Conservation (phyloP, 257 asterid species). For the Rehmannia glutinosa region DNA sequence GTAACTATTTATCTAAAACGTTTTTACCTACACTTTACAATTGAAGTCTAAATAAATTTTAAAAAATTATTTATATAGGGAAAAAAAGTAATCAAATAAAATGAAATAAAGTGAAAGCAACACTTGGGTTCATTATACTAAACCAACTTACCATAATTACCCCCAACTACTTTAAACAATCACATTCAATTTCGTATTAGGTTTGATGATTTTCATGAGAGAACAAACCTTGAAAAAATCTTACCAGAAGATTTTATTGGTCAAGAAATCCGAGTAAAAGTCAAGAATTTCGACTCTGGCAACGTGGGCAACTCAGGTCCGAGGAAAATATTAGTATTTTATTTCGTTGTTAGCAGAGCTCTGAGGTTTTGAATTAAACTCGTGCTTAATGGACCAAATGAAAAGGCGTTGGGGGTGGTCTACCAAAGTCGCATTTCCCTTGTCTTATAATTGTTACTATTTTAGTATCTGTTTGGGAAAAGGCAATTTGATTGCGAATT, state of each 20-base stretch:
- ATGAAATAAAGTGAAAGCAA: too few species aligned
- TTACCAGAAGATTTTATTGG: slow-evolving; percentile 33
- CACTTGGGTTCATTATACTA: too few species aligned
- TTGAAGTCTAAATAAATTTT: too few species aligned
- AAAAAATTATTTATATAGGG: too few species aligned
- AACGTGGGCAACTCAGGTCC: slow-evolving; percentile 41
- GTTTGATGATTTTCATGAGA: background rate
- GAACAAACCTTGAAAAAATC: background rate
- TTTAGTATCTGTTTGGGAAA: background rate
- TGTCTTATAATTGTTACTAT: background rate
- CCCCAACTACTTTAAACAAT: background rate
- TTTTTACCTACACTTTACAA: too few species aligned
- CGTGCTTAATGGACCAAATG: slow-evolving; percentile 17
- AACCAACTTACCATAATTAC: background rate
- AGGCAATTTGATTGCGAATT: background rate
- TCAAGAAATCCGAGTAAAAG: slow-evolving; percentile 19
- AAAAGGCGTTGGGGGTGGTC: slow-evolving; percentile 16
- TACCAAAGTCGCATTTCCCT: slow-evolving; percentile 18
- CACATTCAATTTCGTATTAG: background rate
- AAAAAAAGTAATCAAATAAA: too few species aligned
- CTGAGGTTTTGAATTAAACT: slow-evolving; percentile 21
- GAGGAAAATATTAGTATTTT: slow-evolving; percentile 16
- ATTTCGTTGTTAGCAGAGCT: background rate
- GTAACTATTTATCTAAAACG: too few species aligned
- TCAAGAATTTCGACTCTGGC: slow-evolving; percentile 23